Conservation (phyloP, 2,329 filamentous ascomycete species). For the Cadophora gregata region DNA sequence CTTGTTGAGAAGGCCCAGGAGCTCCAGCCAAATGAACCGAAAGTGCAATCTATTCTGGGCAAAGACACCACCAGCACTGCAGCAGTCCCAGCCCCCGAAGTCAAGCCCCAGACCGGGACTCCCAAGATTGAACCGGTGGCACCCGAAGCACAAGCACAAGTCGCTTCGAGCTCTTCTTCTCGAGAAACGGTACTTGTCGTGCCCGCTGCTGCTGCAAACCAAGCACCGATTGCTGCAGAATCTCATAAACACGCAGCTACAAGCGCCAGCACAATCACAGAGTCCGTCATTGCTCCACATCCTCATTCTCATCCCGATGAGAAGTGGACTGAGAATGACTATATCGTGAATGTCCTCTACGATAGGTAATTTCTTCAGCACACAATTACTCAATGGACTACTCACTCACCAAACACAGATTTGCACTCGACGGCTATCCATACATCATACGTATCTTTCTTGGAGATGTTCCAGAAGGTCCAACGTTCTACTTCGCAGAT, state of each 20-base stretch:
- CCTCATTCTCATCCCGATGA: slow-evolving; percentile 15
- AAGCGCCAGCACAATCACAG: neutral
- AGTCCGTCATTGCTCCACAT: neutral
- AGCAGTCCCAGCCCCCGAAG: neutral
- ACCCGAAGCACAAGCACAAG: neutral
- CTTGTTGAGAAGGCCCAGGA: slow-evolving; percentile 17
- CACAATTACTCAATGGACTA: neutral
- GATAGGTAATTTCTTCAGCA: slow-evolving; percentile 20
- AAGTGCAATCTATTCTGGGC: neutral
- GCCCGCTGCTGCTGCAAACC: neutral
- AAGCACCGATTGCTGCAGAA: slow-evolving; percentile 9
- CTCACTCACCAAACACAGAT: slow-evolving; percentile 13
- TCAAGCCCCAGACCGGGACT: neutral
- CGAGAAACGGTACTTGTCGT: neutral
- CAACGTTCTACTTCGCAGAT: slow-evolving; percentile 17
- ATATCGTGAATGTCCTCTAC: slow-evolving; percentile 28
- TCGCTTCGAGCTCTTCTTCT: neutral
- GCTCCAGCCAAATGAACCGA: slow-evolving; percentile 10
- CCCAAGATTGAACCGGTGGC: slow-evolving; percentile 4
- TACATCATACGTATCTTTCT: slow-evolving; percentile 28
- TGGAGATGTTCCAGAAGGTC: slow-evolving; percentile 21
- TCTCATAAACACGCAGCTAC: neutral
- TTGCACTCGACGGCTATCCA: slow-evolving; percentile 26
- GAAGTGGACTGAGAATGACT: slow-evolving; percentile 26
- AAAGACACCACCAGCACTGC: neutral